phyloP scores from a whole-genome alignment of 2,329 filamentous ascomycete genomes.

The Sclerotiophoma versabilis region DNA sequence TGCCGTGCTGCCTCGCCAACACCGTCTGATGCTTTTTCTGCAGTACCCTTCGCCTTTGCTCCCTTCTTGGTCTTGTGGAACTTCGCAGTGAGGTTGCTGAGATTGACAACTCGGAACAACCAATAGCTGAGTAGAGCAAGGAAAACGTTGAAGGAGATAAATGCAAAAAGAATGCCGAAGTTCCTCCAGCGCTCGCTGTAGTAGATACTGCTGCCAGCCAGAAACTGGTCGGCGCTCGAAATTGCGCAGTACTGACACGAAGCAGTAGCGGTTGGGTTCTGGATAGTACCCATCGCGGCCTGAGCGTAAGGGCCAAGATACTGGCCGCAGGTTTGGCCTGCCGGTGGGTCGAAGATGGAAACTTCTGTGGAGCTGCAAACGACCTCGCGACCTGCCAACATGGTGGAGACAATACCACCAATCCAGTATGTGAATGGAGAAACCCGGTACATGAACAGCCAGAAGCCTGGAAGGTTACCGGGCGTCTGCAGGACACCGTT shows the following conservation, averaged over 20 bases:
- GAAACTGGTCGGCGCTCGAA: conserved; percentile 56
- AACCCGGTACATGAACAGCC: conserved; percentile 78
- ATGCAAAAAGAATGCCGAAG: conserved; percentile 74
- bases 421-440: conserved; percentile 72
- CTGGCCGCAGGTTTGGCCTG: conserved; percentile 50
- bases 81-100: conserved; percentile 19
- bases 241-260: conserved; percentile 61
- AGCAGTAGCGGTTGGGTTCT: conserved; percentile 53
- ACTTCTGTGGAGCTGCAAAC: conserved; percentile 56
- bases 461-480: conserved; percentile 69
- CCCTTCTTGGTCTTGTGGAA: conserved; percentile 29
- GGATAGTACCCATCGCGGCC: conserved; percentile 50
- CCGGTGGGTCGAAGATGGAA: conserved; percentile 50
- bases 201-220: conserved; percentile 51
- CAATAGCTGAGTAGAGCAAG: conserved; percentile 68
- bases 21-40: conserved; percentile 21
- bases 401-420: conserved; percentile 48
- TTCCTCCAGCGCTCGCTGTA: conserved; percentile 69
- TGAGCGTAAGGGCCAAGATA: conserved; percentile 56
- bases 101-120: conserved; percentile 41
- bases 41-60: conserved; percentile 22
- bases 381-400: conserved; percentile 57
- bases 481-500: conserved; percentile 68
- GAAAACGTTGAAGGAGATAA: conserved; percentile 68
- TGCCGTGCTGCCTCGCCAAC: conserved; percentile 22